Conservation (phyloP, 2,329 filamentous ascomycete genomes). For the Clarireedia monteithiana region DNA sequence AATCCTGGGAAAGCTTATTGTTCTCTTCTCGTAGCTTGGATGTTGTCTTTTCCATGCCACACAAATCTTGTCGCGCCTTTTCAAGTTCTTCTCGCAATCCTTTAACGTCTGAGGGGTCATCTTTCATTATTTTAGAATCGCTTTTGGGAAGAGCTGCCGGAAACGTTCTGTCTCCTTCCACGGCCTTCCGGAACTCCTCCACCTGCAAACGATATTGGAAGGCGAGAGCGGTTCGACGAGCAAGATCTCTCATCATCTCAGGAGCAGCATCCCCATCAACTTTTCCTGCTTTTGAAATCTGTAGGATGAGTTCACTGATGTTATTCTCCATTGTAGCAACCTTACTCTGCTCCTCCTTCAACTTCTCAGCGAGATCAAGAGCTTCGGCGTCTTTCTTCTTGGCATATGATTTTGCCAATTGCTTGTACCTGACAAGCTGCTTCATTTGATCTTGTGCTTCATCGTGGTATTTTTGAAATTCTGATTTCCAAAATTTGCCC, state of each 20-base stretch:
- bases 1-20: constrained; percentile 22
- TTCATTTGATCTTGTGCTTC: constrained; percentile 68
- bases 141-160: constrained; percentile 39
- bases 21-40: constrained; percentile 27
- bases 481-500: constrained; percentile 71
- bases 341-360: constrained; percentile 61
- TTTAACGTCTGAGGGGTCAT: constrained; percentile 45
- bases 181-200: constrained; percentile 48
- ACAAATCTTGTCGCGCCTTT: constrained; percentile 43
- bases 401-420: constrained; percentile 70
- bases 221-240: constrained; percentile 49
- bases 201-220: constrained; percentile 52
- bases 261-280: constrained; percentile 38
- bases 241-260: constrained; percentile 45
- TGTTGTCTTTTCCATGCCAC: constrained; percentile 33
- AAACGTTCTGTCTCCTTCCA: constrained; percentile 32
- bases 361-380: constrained; percentile 53
- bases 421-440: constrained; percentile 72
- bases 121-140: constrained; percentile 44
- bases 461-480: constrained; percentile 66
- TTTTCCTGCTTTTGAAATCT: constrained; percentile 36
- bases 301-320: constrained; percentile 51
- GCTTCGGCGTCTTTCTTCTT: constrained; percentile 70
- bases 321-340: constrained; percentile 56
- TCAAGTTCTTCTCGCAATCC: constrained; percentile 46